A percentile compares a stretch with the other conserved stretches of the same genome.
These are phyloP conservation scores for Tuber aestivum DNA, from an alignment of 495 filamentous ascomycete species.

Conservation along the genomic window DNA sequence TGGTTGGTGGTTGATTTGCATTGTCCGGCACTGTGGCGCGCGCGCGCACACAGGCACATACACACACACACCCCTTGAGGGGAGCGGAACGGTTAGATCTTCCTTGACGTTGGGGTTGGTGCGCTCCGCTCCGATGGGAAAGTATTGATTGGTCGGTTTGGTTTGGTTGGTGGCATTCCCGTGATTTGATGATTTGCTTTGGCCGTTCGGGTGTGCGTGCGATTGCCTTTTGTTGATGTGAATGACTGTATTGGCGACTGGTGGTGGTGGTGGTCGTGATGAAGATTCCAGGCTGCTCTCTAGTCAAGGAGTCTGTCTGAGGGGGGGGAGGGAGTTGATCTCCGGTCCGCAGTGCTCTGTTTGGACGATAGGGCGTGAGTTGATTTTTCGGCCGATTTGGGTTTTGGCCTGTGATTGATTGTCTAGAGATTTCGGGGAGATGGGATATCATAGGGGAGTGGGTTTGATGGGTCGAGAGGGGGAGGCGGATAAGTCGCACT, in stretches of 20 bases:
- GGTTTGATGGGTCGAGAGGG: not conserved
- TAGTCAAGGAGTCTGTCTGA: not conserved
- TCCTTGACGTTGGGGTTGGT: conserved; percentile 2
- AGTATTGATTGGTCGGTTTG: not conserved
- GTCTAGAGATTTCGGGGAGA: not conserved
- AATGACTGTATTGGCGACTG: not conserved
- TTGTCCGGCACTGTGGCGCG: not conserved
- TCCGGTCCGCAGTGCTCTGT: not conserved
- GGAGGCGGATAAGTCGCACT: not conserved
- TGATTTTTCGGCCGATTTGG: not conserved
- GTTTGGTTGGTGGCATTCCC: not conserved
- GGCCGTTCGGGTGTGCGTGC: not conserved
- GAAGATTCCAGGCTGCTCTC: conserved; percentile 4
- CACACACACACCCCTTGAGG: not conserved
- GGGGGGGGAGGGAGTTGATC: not conserved
- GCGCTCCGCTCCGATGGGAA: not conserved
- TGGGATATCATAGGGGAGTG: conserved; percentile 1
- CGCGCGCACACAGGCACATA: not conserved
- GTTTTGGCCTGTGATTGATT: not conserved
- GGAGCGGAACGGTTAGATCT: conserved; percentile 4
- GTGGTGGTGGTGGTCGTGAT: not conserved
- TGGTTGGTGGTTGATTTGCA: not conserved
- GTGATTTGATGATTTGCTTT: conserved; percentile 2
- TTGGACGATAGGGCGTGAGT: not conserved
- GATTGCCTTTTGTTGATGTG: not conserved